A percentile compares a stretch with the other conserved stretches of the same genome.
Conservation (phyloP, 2,329 filamentous ascomycete species). For the Phialocephala sp. region DNA sequence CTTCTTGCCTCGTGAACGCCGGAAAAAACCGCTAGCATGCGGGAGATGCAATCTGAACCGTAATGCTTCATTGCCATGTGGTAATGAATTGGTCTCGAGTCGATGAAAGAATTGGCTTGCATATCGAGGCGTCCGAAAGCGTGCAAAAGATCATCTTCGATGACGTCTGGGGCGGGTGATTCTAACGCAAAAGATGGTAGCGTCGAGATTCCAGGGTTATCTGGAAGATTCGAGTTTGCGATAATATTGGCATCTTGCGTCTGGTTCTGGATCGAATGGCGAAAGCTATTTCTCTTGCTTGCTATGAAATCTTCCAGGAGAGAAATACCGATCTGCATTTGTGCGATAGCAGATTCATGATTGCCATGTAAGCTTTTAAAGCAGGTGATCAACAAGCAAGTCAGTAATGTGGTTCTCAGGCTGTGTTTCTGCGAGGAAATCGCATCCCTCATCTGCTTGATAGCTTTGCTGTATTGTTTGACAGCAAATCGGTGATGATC, state of each 20-base stretch:
- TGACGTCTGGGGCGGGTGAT: constrained; percentile 22
- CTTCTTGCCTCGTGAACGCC: constrained; percentile 17
- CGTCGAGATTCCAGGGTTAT: not conserved
- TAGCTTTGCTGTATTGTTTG: constrained; percentile 28
- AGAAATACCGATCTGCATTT: constrained; percentile 25
- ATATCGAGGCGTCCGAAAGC: constrained; percentile 66
- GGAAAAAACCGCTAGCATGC: constrained; percentile 24
- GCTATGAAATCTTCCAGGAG: constrained; percentile 37
- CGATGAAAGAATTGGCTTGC: constrained; percentile 60
- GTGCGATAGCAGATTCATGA: constrained; percentile 22
- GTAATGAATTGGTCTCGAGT: constrained; percentile 4
- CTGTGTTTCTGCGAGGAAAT: constrained; percentile 15
- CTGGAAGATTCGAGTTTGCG: not conserved
- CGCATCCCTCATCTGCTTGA: constrained; percentile 26
- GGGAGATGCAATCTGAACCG: constrained; percentile 15
- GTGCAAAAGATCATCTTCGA: constrained; percentile 61
- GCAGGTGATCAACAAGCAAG: constrained; percentile 29
- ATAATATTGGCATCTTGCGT: not conserved
- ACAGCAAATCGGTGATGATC: constrained; percentile 8
- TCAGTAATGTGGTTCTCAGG: constrained; percentile 26
- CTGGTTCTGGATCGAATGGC: not conserved
- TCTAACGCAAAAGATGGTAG: constrained; percentile 15
- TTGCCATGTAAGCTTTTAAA: constrained; percentile 31
- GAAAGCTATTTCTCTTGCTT: constrained; percentile 32
- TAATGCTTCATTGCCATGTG: constrained; percentile 22